These are phyloP conservation scores for Chlamydomonas asymmetrica DNA, from an alignment of 139 green algal species.

Conservation along the genomic window DNA sequence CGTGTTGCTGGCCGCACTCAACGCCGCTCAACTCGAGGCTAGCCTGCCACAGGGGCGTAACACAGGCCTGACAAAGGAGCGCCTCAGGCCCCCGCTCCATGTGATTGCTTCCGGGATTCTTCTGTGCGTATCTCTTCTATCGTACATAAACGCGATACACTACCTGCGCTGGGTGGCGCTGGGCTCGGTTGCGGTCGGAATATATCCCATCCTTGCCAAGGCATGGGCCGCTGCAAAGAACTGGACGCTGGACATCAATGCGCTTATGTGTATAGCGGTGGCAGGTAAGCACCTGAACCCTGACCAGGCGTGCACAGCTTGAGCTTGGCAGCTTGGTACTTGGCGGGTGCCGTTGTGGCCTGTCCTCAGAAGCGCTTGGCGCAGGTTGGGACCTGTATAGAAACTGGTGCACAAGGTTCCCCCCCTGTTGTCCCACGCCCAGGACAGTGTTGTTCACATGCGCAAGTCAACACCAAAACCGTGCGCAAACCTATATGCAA, in stretches of 20 bases:
- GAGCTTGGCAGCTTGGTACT: no score
- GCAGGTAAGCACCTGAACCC: constrained; percentile 2
- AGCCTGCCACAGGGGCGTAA: no score
- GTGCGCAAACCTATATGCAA: no score
- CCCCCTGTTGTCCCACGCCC: no score
- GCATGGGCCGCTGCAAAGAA: constrained; percentile 33
- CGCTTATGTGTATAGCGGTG: constrained; percentile 57
- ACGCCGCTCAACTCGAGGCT: constrained; percentile 63
- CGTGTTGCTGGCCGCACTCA: constrained; percentile 66
- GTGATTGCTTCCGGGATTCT: constrained; percentile 46
- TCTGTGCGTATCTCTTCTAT: constrained; percentile 55
- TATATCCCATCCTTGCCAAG: constrained; percentile 45
- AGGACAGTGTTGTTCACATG: no score
- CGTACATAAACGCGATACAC: constrained; percentile 46
- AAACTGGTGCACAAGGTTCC: no score
- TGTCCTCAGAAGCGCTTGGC: no score
- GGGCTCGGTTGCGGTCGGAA: constrained; percentile 44
- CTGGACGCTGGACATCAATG: constrained; percentile 61
- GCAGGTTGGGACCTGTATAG: no score
- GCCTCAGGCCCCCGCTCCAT: constrained; percentile 34
- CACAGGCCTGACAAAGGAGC: no score
- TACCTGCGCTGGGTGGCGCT: constrained; percentile 63
- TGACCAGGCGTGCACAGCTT: no score
- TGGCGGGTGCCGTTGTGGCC: no score
- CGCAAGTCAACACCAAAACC: no score